Evolutionary conservation across 73 alveolate genomes (phyloP), one percentile per base, ranked within the genome.

Genomic region (Paramecium sonneborni): DNA sequence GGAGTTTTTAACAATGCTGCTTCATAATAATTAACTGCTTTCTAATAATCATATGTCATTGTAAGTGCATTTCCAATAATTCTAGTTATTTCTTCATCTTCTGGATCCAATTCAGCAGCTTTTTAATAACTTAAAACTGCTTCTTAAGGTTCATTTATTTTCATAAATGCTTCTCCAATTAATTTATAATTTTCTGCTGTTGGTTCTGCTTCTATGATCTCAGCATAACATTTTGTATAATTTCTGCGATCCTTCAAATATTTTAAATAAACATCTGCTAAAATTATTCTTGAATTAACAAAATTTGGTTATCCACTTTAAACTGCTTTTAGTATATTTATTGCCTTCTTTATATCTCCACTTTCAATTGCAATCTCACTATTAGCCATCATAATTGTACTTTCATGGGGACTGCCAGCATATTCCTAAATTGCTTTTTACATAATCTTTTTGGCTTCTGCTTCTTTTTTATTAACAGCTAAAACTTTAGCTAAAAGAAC

Each of bases 161-260:
- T 97, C 99, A 98, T 98, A 28, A 98, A 92, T 38, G 99, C 99
- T 76, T 97, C 95, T 5, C 99, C 99, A n/a, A 98, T 97, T 95
- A 98, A 92, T 85, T 96, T 95, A 85, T 84, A 97, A 92, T 97
- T 98, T 85, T 94, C 98, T 58, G 95, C 96, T 52, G 97, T 67
- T 8, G 98, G 97, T 46, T 95, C 99, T 38, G 96, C 95, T 76
- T 96, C 99, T 18, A 98, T 70, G 41, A 98, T 93, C 92, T 98
- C 99, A 76, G 93, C 90, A 92, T 96, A 98, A 88, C 99, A 98
- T 93, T 98, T 97, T 0, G 99, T 95, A 93, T 98, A 98, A 87
- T 96, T 96, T 88, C 99, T 97, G 57, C 99, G 94, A 96, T 98
- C 99, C 93, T 93, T 96, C 86, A 98, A 95, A 86, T 98, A 96